phyloP scores from a whole-genome alignment of 495 filamentous ascomycete species.

The Xanthoparmelia taractica region DNA sequence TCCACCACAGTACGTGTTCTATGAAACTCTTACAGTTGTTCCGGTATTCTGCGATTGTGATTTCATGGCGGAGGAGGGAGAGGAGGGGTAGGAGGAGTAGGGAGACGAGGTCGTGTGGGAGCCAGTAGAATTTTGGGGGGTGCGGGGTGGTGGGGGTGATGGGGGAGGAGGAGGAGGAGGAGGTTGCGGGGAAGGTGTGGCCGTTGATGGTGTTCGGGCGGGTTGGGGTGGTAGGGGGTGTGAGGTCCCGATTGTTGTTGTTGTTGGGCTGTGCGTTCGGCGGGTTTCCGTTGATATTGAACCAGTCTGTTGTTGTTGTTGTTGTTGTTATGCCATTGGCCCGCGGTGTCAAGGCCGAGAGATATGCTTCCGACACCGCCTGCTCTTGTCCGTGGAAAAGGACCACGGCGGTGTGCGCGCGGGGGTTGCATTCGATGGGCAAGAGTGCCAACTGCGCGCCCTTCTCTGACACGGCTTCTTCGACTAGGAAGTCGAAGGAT shows the following conservation, averaged over 20 bases:
- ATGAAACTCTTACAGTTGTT: constrained; percentile 28
- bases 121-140: constrained; percentile 44
- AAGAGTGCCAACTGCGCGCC: constrained; percentile 34
- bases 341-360: constrained; percentile 30
- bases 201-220: constrained; percentile 14
- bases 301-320: too few relatives aligned
- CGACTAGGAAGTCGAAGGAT: constrained; percentile 57
- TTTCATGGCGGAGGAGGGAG: constrained; percentile 14
- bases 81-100: constrained; percentile 42
- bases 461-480: constrained; percentile 36
- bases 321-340: background rate
- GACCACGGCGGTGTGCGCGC: constrained; percentile 52
- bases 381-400: constrained; percentile 36
- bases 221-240: background rate
- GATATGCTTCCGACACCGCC: constrained; percentile 36
- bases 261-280: background rate
- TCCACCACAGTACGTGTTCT: constrained; percentile 46
- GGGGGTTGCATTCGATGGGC: constrained; percentile 58
- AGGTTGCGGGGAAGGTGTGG: background rate
- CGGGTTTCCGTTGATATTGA: background rate
- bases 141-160: background rate
- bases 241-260: too few relatives aligned
- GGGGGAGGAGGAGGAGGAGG: background rate
- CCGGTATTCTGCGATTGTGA: constrained; percentile 8
- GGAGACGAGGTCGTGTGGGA: constrained; percentile 50